These are phyloP conservation scores for Candida nitratophila DNA, from an alignment of 805 yeast species.

Conservation along the genomic window DNA sequence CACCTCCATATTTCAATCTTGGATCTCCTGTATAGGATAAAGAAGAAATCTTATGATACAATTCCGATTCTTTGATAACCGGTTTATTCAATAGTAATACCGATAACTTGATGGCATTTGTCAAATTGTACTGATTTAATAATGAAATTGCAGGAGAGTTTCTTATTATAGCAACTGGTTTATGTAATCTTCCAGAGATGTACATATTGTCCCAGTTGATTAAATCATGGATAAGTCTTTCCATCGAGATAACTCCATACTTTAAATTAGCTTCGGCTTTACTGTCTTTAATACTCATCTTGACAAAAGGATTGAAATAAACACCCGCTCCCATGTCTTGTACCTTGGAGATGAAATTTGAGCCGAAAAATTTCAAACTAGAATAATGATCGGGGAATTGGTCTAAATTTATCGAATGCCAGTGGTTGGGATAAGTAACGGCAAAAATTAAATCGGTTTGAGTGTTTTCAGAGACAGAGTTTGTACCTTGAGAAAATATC, in stretches of 20 bases:
- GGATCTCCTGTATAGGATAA: constrained; percentile 89
- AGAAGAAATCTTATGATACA: constrained; percentile 71
- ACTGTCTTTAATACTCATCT: constrained; percentile 38
- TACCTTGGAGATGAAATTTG: constrained; percentile 46
- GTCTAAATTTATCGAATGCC: constrained; percentile 68
- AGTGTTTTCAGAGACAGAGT: constrained; percentile 33
- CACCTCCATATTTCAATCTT: constrained; percentile 80
- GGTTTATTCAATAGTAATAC: constrained; percentile 41
- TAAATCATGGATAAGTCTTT: constrained; percentile 57
- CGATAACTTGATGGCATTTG: constrained; percentile 69
- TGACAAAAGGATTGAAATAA: constrained; percentile 87
- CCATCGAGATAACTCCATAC: constrained; percentile 77
- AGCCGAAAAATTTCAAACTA: constrained; percentile 50
- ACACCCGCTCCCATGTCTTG: constrained; percentile 82
- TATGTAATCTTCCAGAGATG: constrained; percentile 87
- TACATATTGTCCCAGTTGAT: constrained; percentile 83
- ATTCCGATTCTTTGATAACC: constrained; percentile 26
- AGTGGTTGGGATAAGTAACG: constrained; percentile 64
- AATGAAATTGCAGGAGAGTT: constrained; percentile 58
- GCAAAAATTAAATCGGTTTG: constrained; percentile 85
- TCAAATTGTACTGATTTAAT: constrained; percentile 69
- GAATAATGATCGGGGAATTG: constrained; percentile 78
- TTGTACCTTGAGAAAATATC: constrained; percentile 67
- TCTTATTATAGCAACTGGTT: constrained; percentile 75
- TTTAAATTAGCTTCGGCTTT: constrained; percentile 39